phyloP scores from a whole-genome alignment of 2,329 filamentous ascomycete species.

The Emmonsiellopsis sp. region DNA sequence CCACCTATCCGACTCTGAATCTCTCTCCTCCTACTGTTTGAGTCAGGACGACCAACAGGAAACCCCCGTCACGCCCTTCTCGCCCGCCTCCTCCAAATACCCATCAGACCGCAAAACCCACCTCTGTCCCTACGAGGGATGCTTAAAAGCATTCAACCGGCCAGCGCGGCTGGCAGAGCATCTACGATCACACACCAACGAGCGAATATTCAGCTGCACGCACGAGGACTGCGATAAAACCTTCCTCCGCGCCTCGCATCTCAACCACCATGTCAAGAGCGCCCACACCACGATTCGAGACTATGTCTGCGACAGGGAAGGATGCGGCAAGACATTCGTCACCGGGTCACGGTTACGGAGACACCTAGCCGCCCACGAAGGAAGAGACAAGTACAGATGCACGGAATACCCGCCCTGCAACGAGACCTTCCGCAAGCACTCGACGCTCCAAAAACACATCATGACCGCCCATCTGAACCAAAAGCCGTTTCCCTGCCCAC shows the following conservation, averaged over 20 bases:
- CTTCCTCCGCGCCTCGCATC: conserved; percentile 77
- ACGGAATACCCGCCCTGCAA: conserved; percentile 60
- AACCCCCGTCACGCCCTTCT: conserved; percentile 43
- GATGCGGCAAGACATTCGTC: conserved; percentile 71
- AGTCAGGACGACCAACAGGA: conserved; percentile 26
- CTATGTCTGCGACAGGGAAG: conserved; percentile 60
- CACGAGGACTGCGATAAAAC: conserved; percentile 66
- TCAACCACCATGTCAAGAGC: conserved; percentile 75
- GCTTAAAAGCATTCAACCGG: conserved; percentile 77
- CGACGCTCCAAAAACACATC: conserved; percentile 76
- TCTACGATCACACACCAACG: conserved; percentile 73
- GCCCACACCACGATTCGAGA: conserved; percentile 64
- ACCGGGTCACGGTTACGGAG: conserved; percentile 68
- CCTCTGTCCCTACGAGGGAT: conserved; percentile 62
- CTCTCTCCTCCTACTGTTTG: conserved; percentile 19
- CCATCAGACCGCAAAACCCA: conserved; percentile 70
- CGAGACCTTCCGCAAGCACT: conserved; percentile 76
- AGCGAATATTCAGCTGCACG: conserved; percentile 66
- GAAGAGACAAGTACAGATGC: conserved; percentile 66
- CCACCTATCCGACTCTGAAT: conserved; percentile 24
- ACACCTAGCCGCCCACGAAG: conserved; percentile 69
- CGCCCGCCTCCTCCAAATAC: conserved; percentile 35
- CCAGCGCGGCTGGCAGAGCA: conserved; percentile 73
- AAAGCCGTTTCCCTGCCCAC: conserved; percentile 61
- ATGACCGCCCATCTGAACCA: conserved; percentile 63